These are phyloP conservation scores for Cercospora sp. DNA, from an alignment of 2,329 filamentous ascomycete genomes.

Conservation along the genomic window DNA sequence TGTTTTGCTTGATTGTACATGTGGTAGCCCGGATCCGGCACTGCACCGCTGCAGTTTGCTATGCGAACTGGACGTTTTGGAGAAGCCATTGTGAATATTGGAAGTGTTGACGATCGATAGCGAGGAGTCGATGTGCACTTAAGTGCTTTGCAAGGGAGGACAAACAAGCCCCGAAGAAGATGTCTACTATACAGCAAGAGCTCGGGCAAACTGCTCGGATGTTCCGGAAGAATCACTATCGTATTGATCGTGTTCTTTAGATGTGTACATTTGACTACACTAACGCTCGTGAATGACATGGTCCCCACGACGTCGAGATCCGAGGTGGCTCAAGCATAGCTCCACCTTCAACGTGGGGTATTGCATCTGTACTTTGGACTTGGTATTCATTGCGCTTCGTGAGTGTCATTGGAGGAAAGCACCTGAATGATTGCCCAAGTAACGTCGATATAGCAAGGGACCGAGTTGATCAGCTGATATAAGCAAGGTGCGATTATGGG, in stretches of 20 bases:
- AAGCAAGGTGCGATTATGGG: not conserved
- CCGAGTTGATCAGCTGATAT: not conserved
- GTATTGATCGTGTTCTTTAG: not conserved
- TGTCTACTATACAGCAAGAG: not conserved
- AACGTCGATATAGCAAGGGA: not conserved
- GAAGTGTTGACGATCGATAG: not conserved
- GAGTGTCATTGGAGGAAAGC: not conserved
- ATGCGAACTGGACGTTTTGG: slow-evolving; percentile 24
- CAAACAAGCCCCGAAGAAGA: not conserved
- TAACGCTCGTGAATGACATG: not conserved
- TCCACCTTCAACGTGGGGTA: not conserved
- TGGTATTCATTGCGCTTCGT: not conserved
- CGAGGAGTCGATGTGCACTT: not conserved
- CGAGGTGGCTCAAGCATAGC: not conserved
- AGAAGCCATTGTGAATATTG: slow-evolving; percentile 18
- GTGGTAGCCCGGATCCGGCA: slow-evolving; percentile 31
- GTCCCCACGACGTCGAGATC: slow-evolving; percentile 3
- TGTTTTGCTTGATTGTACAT: slow-evolving; percentile 35
- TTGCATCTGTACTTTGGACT: not conserved
- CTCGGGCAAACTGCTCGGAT: not conserved
- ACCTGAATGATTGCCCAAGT: not conserved
- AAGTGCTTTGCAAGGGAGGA: not conserved
- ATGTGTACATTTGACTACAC: not conserved
- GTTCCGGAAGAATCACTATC: not conserved
- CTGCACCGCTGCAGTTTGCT: slow-evolving; percentile 30